A percentile compares a stretch with the other conserved stretches of the same genome.
Evolutionary conservation across 495 filamentous ascomycete species (phyloP).

Genomic region (Tuber calosporum): DNA sequence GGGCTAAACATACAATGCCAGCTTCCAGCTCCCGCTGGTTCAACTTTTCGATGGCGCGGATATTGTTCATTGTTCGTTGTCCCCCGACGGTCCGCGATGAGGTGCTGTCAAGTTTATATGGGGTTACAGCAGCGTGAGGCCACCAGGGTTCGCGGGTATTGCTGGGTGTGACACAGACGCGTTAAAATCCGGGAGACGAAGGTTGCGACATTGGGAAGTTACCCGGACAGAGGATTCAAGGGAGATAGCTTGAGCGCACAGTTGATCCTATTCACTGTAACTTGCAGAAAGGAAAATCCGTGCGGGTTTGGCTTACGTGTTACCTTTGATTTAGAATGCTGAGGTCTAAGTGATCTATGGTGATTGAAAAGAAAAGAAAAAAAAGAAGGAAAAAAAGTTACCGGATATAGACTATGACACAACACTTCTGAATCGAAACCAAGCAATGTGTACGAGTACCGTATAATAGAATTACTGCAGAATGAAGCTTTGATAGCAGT

Average conservation of each 20-base stretch:
- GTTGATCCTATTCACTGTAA: background rate
- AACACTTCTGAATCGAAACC: background rate
- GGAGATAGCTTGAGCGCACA: background rate
- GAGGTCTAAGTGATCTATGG: background rate
- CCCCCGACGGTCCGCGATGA: conserved; percentile 24
- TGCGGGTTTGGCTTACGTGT: background rate
- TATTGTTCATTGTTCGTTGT: conserved; percentile 66
- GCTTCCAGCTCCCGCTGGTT: conserved; percentile 94
- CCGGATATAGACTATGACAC: background rate
- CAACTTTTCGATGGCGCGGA: conserved; percentile 81
- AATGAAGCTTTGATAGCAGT: background rate
- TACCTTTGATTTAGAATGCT: background rate
- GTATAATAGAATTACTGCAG: background rate
- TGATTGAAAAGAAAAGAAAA: background rate
- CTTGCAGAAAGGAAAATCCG: background rate
- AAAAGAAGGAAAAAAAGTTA: no score
- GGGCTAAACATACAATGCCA: conserved; percentile 53
- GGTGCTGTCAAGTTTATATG: background rate
- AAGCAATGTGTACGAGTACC: no score
- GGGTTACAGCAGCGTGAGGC: background rate
- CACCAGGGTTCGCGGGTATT: conserved; percentile 8
- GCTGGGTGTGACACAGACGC: conserved; percentile 14
- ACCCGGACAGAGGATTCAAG: conserved; percentile 18
- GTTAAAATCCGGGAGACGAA: background rate
- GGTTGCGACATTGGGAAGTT: conserved; percentile 10